Conservation (phyloP, 2,329 filamentous ascomycete genomes). For the Pseudocercospora fuligena region DNA sequence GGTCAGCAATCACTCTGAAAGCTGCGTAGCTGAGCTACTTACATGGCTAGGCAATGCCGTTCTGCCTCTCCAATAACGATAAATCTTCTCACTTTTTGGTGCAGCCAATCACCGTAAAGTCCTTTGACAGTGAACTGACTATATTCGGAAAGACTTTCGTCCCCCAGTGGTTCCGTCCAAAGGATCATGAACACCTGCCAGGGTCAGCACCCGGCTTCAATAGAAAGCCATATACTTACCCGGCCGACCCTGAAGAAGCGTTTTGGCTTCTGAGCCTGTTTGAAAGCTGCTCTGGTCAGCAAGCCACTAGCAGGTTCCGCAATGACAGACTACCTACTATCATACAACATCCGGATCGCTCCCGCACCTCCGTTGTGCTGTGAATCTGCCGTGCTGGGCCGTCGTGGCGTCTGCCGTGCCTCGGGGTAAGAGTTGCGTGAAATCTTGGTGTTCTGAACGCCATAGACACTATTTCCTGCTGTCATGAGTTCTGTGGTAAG, state of each 20-base stretch:
- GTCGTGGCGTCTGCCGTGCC: no score
- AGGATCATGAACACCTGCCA: slow-evolving; percentile 5
- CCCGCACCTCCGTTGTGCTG: no score
- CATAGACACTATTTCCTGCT: no score
- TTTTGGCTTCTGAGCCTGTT: neutral
- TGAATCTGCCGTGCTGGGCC: no score
- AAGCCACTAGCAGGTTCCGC: no score
- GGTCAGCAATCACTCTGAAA: no score
- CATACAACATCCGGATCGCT: no score
- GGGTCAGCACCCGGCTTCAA: neutral
- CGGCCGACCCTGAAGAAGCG: neutral
- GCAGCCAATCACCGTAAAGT: neutral
- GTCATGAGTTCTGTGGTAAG: no score
- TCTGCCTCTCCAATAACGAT: neutral
- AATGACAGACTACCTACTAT: no score
- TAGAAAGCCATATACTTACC: neutral
- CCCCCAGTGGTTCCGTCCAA: slow-evolving; percentile 1
- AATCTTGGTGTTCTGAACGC: no score
- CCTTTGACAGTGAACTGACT: neutral
- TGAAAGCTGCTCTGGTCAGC: no score
- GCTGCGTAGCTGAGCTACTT: neutral
- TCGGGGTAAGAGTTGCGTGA: no score
- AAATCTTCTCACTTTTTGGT: slow-evolving; percentile 5
- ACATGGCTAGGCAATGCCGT: slow-evolving; percentile 12
- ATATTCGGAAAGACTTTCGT: neutral